Evolutionary conservation across 164 flowering plant species (phyloP).

Genomic region (Cinnamomum micranthum): DNA sequence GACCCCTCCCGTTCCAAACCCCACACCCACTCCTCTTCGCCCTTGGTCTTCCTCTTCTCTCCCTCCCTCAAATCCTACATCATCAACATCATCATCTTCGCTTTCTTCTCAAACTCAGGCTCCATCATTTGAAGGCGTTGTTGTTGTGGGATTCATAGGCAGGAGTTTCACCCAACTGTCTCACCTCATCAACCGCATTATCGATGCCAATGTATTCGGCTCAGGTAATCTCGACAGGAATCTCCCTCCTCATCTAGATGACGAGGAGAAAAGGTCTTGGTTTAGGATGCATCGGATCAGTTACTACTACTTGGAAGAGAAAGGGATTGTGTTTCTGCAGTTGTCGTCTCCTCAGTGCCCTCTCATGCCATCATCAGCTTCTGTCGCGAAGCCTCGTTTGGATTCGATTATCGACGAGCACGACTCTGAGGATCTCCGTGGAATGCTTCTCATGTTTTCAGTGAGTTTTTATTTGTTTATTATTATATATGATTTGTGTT

Average conservation of each 20-base stretch:
- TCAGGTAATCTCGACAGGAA: conserved; percentile 43
- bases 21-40: neutral
- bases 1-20: neutral
- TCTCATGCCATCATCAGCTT: conserved; percentile 13
- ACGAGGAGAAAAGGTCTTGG: conserved; percentile 29
- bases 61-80: neutral
- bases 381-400: conserved; percentile 15
- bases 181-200: conserved; percentile 58
- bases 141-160: conserved; percentile 77
- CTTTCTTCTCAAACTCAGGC: conserved; percentile 21
- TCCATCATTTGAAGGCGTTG: conserved; percentile 41
- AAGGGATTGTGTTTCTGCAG: conserved; percentile 65
- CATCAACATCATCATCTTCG: conserved; percentile 15
- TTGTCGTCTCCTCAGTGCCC: conserved; percentile 34
- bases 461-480: conserved; percentile 41
- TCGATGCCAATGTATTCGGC: conserved; percentile 70
- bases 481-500: neutral
- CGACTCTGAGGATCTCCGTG: conserved; percentile 69
- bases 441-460: conserved; percentile 77
- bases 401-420: conserved; percentile 48
- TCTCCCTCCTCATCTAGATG: conserved; percentile 14
- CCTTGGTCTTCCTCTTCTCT: conserved; percentile 4
- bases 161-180: conserved; percentile 39
- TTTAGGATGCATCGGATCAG: conserved; percentile 46
- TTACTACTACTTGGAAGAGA: conserved; percentile 56